A percentile compares a stretch with the other conserved stretches of the same genome.
phyloP scores from a whole-genome alignment of 2,329 filamentous ascomycete genomes.

The Sarocladium brachiariae region DNA sequence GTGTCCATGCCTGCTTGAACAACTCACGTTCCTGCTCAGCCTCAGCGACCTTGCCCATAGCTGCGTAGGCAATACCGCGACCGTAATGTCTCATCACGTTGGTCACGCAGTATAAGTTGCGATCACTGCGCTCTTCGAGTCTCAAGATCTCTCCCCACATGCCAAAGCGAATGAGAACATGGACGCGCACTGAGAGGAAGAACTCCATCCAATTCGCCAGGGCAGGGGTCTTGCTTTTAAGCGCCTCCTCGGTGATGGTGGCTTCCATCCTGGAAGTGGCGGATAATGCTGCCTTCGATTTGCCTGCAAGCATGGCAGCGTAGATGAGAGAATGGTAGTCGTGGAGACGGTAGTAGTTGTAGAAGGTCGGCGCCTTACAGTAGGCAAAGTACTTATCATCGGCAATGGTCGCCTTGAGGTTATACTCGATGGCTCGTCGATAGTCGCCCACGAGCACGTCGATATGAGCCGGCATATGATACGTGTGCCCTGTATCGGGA shows the following conservation, averaged over 20 bases:
- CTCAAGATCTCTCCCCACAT: constrained; percentile 56
- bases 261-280: constrained; percentile 51
- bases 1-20: constrained; percentile 40
- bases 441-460: constrained; percentile 34
- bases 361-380: constrained; percentile 58
- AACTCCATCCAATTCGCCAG: constrained; percentile 69
- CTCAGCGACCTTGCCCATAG: constrained; percentile 40
- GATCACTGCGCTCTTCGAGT: constrained; percentile 46
- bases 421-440: constrained; percentile 54
- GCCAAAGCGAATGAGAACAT: constrained; percentile 65
- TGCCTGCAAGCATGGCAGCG: constrained; percentile 68
- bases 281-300: constrained; percentile 52
- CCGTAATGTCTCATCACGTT: constrained; percentile 61
- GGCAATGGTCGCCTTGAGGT: constrained; percentile 55
- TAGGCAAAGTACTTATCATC: constrained; percentile 57
- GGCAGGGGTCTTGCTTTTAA: constrained; percentile 52
- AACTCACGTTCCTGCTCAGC: constrained; percentile 40
- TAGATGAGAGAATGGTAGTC: constrained; percentile 68
- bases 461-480: constrained; percentile 19
- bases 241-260: constrained; percentile 52
- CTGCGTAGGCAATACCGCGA: constrained; percentile 56
- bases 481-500: constrained; percentile 17
- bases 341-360: constrained; percentile 65
- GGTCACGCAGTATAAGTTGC: constrained; percentile 54
- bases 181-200: constrained; percentile 55